phyloP scores from a whole-genome alignment of 176 grass and related monocot species.

The Cymbopogon citratus region DNA sequence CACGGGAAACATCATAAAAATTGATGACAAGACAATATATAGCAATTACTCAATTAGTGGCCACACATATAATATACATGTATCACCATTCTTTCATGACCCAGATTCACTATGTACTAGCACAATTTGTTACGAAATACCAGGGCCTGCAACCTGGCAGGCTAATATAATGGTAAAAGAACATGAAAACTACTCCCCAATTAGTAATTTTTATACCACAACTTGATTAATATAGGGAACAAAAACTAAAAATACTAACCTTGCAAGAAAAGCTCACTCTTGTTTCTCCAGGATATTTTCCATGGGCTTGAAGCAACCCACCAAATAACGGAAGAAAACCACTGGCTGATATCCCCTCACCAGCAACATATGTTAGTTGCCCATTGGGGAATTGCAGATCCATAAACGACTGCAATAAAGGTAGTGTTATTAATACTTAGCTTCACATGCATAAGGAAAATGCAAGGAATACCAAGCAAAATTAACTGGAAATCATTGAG shows the following conservation, averaged over 20 bases:
- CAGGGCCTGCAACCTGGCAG: background rate
- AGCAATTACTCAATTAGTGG: background rate
- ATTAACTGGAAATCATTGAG: background rate
- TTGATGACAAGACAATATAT: background rate
- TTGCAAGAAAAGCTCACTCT: slow-evolving; percentile 85
- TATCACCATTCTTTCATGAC: background rate
- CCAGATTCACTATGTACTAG: background rate
- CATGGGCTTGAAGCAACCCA: slow-evolving; percentile 90
- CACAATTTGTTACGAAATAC: background rate
- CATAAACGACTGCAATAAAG: slow-evolving; percentile 76
- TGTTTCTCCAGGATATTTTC: slow-evolving; percentile 82
- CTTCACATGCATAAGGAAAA: background rate
- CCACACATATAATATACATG: background rate
- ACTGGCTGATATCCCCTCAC: slow-evolving; percentile 80
- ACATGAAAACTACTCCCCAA: background rate
- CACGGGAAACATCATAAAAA: background rate
- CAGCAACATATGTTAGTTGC: slow-evolving; percentile 84
- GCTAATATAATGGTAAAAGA: background rate
- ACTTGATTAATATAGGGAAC: background rate
- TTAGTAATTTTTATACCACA: background rate
- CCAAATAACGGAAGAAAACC: slow-evolving; percentile 78
- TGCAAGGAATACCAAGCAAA: background rate
- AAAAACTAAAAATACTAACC: slow-evolving; percentile 40
- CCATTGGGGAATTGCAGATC: slow-evolving; percentile 97
- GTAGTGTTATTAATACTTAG: background rate